These are phyloP conservation scores for Penicillium frequentans DNA, from an alignment of 2,329 filamentous ascomycete species.

Conservation along the genomic window DNA sequence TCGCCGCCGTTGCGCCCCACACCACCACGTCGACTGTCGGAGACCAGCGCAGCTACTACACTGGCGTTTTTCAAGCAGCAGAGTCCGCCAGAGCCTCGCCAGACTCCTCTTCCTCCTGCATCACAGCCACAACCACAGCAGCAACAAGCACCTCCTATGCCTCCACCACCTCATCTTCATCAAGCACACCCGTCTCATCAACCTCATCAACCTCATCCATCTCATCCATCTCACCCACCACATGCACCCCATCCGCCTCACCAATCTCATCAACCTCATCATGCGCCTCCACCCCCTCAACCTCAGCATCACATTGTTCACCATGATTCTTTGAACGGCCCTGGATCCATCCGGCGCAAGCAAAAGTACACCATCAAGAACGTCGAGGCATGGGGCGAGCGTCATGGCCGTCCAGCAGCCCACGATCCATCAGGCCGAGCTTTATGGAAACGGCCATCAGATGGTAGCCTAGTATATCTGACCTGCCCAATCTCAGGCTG, in stretches of 20 bases:
- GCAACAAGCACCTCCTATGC: conserved; percentile 20
- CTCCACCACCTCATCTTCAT: conserved; percentile 19
- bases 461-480: conserved; percentile 39
- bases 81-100: conserved; percentile 39
- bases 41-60: conserved; percentile 43
- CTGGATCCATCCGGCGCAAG: conserved; percentile 36
- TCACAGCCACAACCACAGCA: conserved; percentile 17
- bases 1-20: conserved; percentile 40
- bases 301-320: conserved; percentile 18
- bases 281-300: neutral
- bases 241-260: neutral
- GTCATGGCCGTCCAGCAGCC: conserved; percentile 42
- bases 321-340: conserved; percentile 28
- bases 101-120: conserved; percentile 27
- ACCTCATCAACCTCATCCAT: neutral
- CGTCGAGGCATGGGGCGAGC: conserved; percentile 43
- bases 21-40: conserved; percentile 39
- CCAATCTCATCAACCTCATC: neutral
- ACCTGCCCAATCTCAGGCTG: conserved; percentile 40
- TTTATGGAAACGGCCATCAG: conserved; percentile 42
- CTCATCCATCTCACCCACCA: neutral
- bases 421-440: conserved; percentile 40
- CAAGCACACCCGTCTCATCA: conserved; percentile 14
- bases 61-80: conserved; percentile 45
- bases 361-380: conserved; percentile 46